These are phyloP conservation scores for Elaphomyces granulatus DNA, from an alignment of 495 filamentous ascomycete species.

Conservation along the genomic window DNA sequence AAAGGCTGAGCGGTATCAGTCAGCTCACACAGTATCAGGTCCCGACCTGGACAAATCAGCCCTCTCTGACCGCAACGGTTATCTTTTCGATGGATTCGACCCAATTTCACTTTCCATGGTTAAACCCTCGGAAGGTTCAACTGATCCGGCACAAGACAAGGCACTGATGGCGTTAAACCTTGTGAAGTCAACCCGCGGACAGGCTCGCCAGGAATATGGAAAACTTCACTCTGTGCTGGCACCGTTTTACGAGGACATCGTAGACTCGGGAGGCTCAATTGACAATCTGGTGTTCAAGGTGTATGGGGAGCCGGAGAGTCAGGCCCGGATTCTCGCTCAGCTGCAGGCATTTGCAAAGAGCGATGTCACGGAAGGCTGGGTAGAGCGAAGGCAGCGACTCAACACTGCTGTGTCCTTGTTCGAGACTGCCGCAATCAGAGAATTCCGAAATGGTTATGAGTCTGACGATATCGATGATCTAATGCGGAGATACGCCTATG, in stretches of 20 bases:
- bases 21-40: constrained; percentile 42
- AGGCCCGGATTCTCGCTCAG: constrained; percentile 77
- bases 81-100: constrained; percentile 52
- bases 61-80: constrained; percentile 25
- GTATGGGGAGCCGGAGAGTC: constrained; percentile 74
- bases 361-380: constrained; percentile 64
- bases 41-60: constrained; percentile 32
- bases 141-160: constrained; percentile 20
- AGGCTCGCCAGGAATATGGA: constrained; percentile 79
- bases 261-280: constrained; percentile 51
- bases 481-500: constrained; percentile 79
- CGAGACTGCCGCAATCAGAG: constrained; percentile 74
- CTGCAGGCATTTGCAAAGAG: constrained; percentile 61
- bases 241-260: constrained; percentile 79
- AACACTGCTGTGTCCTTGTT: constrained; percentile 67
- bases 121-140: constrained; percentile 1
- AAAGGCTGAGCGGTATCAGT: neutral
- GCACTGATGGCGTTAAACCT: constrained; percentile 51
- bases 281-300: constrained; percentile 74
- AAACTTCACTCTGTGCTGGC: constrained; percentile 77
- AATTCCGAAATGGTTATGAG: constrained; percentile 86
- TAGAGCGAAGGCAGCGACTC: constrained; percentile 52
- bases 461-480: constrained; percentile 76
- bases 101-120: neutral
- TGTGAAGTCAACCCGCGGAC: constrained; percentile 65